These are phyloP conservation scores for Bacidia gigantensis DNA, from an alignment of 495 filamentous ascomycete genomes.

Conservation along the genomic window DNA sequence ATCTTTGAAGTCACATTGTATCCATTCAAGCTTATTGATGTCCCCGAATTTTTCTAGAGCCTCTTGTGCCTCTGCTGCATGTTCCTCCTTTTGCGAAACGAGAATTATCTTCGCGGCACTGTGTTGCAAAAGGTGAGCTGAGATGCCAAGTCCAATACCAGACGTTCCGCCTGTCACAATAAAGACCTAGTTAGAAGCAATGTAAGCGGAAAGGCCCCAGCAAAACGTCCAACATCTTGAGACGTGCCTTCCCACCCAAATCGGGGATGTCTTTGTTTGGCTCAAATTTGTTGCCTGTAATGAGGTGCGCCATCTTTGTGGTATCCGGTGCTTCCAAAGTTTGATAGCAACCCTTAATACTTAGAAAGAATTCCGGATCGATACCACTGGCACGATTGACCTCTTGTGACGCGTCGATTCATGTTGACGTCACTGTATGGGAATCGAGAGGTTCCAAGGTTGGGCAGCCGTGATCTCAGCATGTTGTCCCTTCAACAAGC, in stretches of 20 bases:
- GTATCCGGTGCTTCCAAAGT: too few relatives aligned
- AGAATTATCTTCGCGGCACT: conserved; percentile 33
- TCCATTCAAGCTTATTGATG: conserved; percentile 27
- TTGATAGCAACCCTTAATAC: background rate
- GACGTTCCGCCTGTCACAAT: conserved; percentile 21
- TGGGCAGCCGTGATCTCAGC: too few relatives aligned
- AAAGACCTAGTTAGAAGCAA: conserved; percentile 14
- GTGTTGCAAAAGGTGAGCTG: conserved; percentile 39
- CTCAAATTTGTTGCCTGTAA: conserved; percentile 29
- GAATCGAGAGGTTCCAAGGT: too few relatives aligned
- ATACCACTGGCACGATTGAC: too few relatives aligned
- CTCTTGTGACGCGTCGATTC: too few relatives aligned
- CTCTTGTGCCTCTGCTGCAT: conserved; percentile 27
- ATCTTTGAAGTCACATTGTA: conserved; percentile 30
- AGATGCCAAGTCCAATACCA: conserved; percentile 36
- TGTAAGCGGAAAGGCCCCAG: background rate
- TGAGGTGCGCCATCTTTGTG: conserved; percentile 15
- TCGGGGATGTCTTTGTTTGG: conserved; percentile 33
- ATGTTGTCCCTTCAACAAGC: too few relatives aligned
- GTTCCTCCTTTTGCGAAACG: conserved; percentile 34
- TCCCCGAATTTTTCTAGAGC: conserved; percentile 29
- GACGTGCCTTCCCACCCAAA: conserved; percentile 25
- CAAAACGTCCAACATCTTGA: background rate
- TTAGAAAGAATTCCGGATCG: too few relatives aligned
- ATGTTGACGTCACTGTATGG: too few relatives aligned